A percentile compares a stretch with the other conserved stretches of the same genome.
Conservation (phyloP, 2,329 filamentous ascomycete genomes). For the Claviceps fusiformis region DNA sequence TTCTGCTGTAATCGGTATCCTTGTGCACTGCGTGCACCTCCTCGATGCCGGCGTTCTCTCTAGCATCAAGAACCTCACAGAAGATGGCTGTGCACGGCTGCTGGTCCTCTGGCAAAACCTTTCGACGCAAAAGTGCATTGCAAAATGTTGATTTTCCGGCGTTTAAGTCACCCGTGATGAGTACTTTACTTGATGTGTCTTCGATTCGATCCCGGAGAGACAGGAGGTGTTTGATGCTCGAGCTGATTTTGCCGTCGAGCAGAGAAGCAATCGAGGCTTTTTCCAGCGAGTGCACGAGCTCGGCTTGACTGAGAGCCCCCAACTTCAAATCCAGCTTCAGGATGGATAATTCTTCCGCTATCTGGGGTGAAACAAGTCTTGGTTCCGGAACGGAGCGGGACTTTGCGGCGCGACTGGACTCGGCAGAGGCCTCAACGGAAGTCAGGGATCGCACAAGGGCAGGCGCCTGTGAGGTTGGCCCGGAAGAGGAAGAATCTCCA, state of each 20-base stretch:
- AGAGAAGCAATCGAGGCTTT: conserved; percentile 83
- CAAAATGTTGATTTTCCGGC: conserved; percentile 98
- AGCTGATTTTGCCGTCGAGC: conserved; percentile 84
- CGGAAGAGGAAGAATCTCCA: conserved; percentile 28
- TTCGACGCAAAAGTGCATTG: conserved; percentile 86
- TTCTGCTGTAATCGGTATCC: conserved; percentile 63
- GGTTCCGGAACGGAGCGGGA: conserved; percentile 53
- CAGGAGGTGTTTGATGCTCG: conserved; percentile 81
- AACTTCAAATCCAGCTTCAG: conserved; percentile 91
- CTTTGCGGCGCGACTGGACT: conserved; percentile 62
- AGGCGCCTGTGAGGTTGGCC: conserved; percentile 29
- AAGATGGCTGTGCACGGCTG: conserved; percentile 98
- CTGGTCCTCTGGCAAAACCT: conserved; percentile 90
- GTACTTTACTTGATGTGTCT: conserved; percentile 91
- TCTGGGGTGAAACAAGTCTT: conserved; percentile 76
- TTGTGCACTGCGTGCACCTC: conserved; percentile 93
- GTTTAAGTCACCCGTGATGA: conserved; percentile 91
- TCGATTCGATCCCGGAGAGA: conserved; percentile 86
- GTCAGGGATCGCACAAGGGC: conserved; percentile 58
- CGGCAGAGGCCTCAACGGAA: conserved; percentile 44
- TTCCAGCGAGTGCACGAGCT: conserved; percentile 87
- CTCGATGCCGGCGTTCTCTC: conserved; percentile 81
- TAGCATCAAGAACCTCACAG: conserved; percentile 86
- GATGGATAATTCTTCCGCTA: conserved; percentile 90
- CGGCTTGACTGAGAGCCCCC: conserved; percentile 70